A percentile compares a stretch with the other conserved stretches of the same genome.
phyloP scores from a whole-genome alignment of 305 asterid species.

The Rubia balearica region DNA sequence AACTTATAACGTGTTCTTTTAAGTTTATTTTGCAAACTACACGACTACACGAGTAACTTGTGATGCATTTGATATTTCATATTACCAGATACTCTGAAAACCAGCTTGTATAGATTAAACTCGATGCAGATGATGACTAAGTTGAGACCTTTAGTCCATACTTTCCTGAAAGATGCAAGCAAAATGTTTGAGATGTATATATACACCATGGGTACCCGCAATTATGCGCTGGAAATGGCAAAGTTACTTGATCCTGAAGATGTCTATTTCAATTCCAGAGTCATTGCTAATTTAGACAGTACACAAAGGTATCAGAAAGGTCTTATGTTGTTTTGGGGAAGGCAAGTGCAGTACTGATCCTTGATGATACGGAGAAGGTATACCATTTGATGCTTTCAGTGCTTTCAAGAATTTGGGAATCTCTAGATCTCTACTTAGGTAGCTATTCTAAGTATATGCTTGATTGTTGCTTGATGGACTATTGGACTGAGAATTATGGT shows the following conservation, averaged over 20 bases:
- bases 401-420: neutral
- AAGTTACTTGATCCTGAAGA: slow-evolving; percentile 65
- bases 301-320: slow-evolving; percentile 79
- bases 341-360: slow-evolving; percentile 81
- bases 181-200: slow-evolving; percentile 81
- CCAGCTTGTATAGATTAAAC: slow-evolving; percentile 57
- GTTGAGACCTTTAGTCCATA: slow-evolving; percentile 79
- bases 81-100: slow-evolving; percentile 50
- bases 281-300: slow-evolving; percentile 83
- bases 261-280: slow-evolving; percentile 64
- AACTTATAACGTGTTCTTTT: neutral
- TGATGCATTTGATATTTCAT: slow-evolving; percentile 18
- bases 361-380: slow-evolving; percentile 90
- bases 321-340: slow-evolving; percentile 80
- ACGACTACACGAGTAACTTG: neutral
- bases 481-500: neutral
- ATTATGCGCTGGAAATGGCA: slow-evolving; percentile 88
- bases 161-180: slow-evolving; percentile 71
- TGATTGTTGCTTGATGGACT: neutral
- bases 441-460: neutral
- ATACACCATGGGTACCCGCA: slow-evolving; percentile 94
- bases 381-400: slow-evolving; percentile 2
- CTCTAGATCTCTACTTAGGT: neutral
- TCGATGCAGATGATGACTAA: slow-evolving; percentile 85
- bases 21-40: neutral